phyloP scores from a whole-genome alignment of 2,329 filamentous ascomycete genomes.

The Zymoseptoria ardabiliae region DNA sequence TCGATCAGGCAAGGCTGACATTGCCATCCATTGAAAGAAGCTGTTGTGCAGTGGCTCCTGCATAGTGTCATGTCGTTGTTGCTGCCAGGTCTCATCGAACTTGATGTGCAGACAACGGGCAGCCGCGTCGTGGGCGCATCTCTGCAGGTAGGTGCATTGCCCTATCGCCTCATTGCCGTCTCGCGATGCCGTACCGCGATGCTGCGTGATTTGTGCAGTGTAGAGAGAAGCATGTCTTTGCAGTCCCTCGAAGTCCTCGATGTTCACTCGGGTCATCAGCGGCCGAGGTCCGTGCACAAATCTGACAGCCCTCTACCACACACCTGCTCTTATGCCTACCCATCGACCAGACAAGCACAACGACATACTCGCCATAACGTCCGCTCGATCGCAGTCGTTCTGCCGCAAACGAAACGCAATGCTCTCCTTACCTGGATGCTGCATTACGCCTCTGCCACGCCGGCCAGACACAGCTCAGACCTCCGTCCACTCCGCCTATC shows the following conservation, averaged over 20 bases:
- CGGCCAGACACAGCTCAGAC: background rate
- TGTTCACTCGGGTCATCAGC: background rate
- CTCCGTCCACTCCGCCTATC: background rate
- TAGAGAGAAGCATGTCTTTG: background rate
- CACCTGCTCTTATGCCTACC: background rate
- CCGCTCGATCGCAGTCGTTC: background rate
- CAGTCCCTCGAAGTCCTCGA: background rate
- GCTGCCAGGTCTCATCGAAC: background rate
- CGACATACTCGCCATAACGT: background rate
- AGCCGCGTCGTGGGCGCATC: background rate
- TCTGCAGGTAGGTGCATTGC: background rate
- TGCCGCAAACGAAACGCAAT: background rate
- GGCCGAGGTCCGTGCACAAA: background rate
- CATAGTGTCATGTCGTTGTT: background rate
- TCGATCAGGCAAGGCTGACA: background rate
- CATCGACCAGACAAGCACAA: background rate
- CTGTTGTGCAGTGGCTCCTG: background rate
- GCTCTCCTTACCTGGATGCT: background rate
- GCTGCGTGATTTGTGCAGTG: background rate
- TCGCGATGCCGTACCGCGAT: too few relatives aligned
- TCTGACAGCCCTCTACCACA: background rate
- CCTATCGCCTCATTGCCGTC: background rate
- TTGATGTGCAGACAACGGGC: background rate
- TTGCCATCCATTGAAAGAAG: background rate
- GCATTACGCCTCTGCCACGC: background rate